phyloP scores from a whole-genome alignment of 1,284 basidiomycete species.

The Xerocomus amazonicus region DNA sequence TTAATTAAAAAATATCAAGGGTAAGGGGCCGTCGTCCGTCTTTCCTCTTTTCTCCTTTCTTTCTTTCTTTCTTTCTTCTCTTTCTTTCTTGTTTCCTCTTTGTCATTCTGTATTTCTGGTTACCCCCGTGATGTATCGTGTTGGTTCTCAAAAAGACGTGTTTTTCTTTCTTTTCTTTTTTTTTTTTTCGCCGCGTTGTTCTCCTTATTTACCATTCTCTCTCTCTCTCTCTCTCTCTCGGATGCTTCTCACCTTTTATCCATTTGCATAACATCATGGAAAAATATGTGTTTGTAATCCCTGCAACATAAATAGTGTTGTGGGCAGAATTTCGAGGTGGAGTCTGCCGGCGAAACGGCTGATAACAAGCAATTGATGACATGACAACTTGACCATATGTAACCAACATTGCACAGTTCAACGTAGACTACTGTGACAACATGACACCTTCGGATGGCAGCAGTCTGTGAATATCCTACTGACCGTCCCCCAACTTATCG shows the following conservation, averaged over 20 bases:
- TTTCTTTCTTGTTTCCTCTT: too few relatives aligned
- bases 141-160: not conserved
- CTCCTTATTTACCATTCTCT: too few relatives aligned
- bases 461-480: not conserved
- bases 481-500: not conserved
- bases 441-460: not conserved
- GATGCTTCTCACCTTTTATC: too few relatives aligned
- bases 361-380: too few relatives aligned
- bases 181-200: too few relatives aligned
- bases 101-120: not conserved
- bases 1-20: slow-evolving; percentile 77
- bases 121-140: not conserved
- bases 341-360: not conserved
- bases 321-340: not conserved
- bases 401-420: not conserved
- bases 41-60: not conserved
- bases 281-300: too few relatives aligned
- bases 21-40: slow-evolving; percentile 8
- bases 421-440: not conserved
- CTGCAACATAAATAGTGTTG: too few relatives aligned
- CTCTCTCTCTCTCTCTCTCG: too few relatives aligned
- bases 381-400: not conserved
- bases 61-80: not conserved
- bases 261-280: too few relatives aligned
- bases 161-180: not conserved